These are phyloP conservation scores for Ascochyta pisi DNA, from an alignment of 2,329 filamentous ascomycete species.

Conservation along the genomic window DNA sequence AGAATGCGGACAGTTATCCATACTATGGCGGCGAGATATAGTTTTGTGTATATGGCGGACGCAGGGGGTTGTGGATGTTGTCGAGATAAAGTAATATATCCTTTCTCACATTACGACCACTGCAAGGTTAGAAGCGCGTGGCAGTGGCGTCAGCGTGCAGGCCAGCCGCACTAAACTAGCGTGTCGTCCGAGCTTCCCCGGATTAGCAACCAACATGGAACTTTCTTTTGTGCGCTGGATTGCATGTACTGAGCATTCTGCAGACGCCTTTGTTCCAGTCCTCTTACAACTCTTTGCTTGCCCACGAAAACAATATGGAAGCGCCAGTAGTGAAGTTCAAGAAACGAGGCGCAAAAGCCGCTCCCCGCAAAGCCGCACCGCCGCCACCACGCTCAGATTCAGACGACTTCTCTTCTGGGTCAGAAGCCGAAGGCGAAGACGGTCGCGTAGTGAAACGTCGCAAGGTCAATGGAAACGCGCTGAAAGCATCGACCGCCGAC, in stretches of 20 bases:
- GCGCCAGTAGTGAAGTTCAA: constrained; percentile 77
- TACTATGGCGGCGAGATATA: constrained; percentile 16
- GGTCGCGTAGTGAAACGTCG: constrained; percentile 81
- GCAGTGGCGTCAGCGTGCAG: constrained; percentile 4
- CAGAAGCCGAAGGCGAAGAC: constrained; percentile 70
- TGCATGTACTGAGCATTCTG: neutral
- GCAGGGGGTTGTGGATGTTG: too few species aligned
- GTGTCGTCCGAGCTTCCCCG: constrained; percentile 9
- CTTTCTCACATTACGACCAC: too few species aligned
- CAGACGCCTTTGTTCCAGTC: too few species aligned
- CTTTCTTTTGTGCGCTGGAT: constrained; percentile 10
- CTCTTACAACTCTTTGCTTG: neutral
- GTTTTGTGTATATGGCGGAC: neutral
- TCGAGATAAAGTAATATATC: neutral
- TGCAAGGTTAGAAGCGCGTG: neutral
- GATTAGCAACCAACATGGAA: constrained; percentile 16
- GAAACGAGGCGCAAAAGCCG: constrained; percentile 79
- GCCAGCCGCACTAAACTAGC: constrained; percentile 8
- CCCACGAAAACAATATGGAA: constrained; percentile 31
- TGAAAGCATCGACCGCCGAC: constrained; percentile 69
- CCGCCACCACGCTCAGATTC: constrained; percentile 67
- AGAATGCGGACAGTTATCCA: neutral
- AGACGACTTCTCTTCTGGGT: constrained; percentile 70
- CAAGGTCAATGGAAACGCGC: constrained; percentile 69
- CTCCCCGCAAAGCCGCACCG: constrained; percentile 81